Percentiles rank a stretch among this genome's conserved stretches.
phyloP scores from a whole-genome alignment of 768 basidiomycete species.

The Auricularia sp. region DNA sequence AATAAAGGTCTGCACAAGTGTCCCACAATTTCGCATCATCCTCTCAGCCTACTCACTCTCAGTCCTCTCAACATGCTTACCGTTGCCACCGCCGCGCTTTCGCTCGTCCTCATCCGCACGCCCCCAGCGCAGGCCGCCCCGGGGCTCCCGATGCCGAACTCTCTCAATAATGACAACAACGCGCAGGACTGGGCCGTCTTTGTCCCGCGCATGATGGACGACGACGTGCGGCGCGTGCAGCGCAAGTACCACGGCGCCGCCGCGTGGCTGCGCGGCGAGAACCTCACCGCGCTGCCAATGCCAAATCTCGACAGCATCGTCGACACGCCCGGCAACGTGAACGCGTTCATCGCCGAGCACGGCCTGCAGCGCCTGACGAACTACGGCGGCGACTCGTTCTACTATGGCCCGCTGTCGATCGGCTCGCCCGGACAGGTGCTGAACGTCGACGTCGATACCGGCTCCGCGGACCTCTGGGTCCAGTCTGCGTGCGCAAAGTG shows the following conservation, averaged over 20 bases:
- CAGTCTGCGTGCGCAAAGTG: constrained; percentile 33
- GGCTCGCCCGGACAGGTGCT: constrained; percentile 47
- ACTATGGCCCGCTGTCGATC: constrained; percentile 38
- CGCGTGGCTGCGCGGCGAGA: background rate
- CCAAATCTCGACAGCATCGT: background rate
- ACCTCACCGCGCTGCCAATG: background rate
- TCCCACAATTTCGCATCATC: no score
- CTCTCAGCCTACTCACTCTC: no score
- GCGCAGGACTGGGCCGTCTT: background rate
- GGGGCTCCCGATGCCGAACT: no score
- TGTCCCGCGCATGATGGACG: background rate
- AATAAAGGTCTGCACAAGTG: no score
- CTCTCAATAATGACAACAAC: background rate
- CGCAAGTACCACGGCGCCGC: background rate
- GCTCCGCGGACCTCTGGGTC: constrained; percentile 56
- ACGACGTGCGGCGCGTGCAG: background rate
- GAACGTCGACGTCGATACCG: constrained; percentile 57
- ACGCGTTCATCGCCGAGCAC: constrained; percentile 1
- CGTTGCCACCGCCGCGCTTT: no score
- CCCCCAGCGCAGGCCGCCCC: no score
- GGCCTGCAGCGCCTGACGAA: constrained; percentile 27
- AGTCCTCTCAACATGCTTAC: no score
- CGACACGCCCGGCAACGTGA: background rate
- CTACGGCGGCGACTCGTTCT: constrained; percentile 36
- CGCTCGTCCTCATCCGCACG: no score